Conservation (phyloP, 768 basidiomycete species). For the Postia placenta region DNA sequence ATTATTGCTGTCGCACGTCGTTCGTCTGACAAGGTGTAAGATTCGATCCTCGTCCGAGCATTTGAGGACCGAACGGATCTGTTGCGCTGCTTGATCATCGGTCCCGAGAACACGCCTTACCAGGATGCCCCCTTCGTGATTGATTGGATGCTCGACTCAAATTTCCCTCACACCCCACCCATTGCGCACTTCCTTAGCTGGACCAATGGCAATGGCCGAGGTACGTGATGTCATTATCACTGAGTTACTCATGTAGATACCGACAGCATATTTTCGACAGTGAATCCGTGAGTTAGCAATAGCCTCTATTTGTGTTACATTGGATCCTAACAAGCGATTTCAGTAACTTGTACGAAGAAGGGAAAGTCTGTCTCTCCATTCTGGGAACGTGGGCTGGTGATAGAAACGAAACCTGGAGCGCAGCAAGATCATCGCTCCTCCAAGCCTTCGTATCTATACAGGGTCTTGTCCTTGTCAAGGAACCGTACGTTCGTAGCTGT, state of each 20-base stretch:
- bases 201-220: constrained; percentile 92
- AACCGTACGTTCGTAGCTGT: constrained; percentile 59
- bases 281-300: constrained; percentile 67
- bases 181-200: constrained; percentile 88
- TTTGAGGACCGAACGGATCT: constrained; percentile 90
- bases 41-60: constrained; percentile 82
- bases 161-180: constrained; percentile 79
- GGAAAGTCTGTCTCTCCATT: constrained; percentile 90
- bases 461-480: constrained; percentile 86
- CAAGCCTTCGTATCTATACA: constrained; percentile 94
- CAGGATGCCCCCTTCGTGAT: constrained; percentile 93
- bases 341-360: constrained; percentile 94
- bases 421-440: constrained; percentile 76
- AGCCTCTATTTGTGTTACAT: no score
- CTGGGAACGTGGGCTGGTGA: constrained; percentile 92
- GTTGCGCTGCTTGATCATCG: constrained; percentile 83
- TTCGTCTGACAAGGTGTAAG: no score
- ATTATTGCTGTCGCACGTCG: constrained; percentile 1
- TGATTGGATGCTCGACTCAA: constrained; percentile 85
- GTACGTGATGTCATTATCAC: constrained; percentile 30
- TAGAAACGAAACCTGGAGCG: constrained; percentile 81
- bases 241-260: no score
- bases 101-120: constrained; percentile 93
- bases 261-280: constrained; percentile 24
- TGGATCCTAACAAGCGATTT: no score